Evolutionary conservation across 208 protist species (phyloP).

Genomic region (Porcisia deanei): DNA sequence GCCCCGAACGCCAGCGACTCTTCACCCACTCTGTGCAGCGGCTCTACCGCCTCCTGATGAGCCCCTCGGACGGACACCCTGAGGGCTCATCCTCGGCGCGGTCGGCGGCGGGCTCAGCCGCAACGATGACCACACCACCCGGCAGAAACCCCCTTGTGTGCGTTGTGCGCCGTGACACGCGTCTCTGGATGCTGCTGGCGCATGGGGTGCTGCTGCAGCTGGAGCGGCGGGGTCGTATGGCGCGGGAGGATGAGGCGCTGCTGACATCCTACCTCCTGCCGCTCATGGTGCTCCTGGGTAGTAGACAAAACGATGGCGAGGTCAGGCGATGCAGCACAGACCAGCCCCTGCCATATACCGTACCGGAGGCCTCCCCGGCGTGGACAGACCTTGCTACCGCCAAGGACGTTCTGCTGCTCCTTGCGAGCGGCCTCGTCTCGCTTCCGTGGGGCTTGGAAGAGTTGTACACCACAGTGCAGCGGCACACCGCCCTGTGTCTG

Average conservation of each 20-base stretch:
- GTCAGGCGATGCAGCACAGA: background rate
- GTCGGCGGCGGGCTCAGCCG: constrained; percentile 25
- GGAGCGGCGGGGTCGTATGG: constrained; percentile 38
- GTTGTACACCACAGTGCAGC: constrained; percentile 36
- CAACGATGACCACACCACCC: background rate
- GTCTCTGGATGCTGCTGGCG: constrained; percentile 41
- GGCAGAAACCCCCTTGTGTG: background rate
- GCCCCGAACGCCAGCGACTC: constrained; percentile 45
- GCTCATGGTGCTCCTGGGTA: constrained; percentile 15
- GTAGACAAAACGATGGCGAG: background rate
- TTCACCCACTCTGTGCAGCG: constrained; percentile 34
- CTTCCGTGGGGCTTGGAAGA: constrained; percentile 45
- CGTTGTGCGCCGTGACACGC: constrained; percentile 28
- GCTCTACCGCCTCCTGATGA: constrained; percentile 33
- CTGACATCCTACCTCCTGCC: constrained; percentile 34
- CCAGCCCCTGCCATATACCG: background rate
- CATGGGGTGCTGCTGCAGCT: constrained; percentile 44
- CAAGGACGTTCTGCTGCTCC: constrained; percentile 22
- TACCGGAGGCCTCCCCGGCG: background rate
- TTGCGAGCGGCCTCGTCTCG: constrained; percentile 21
- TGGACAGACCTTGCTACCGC: constrained; percentile 8
- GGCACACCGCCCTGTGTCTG: constrained; percentile 33
- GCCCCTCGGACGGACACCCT: background rate
- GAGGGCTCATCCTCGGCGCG: constrained; percentile 24
- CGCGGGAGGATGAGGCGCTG: constrained; percentile 33